Evolutionary conservation across 2,329 filamentous ascomycete genomes (phyloP).

Genomic region (Aspergillus intermedius): DNA sequence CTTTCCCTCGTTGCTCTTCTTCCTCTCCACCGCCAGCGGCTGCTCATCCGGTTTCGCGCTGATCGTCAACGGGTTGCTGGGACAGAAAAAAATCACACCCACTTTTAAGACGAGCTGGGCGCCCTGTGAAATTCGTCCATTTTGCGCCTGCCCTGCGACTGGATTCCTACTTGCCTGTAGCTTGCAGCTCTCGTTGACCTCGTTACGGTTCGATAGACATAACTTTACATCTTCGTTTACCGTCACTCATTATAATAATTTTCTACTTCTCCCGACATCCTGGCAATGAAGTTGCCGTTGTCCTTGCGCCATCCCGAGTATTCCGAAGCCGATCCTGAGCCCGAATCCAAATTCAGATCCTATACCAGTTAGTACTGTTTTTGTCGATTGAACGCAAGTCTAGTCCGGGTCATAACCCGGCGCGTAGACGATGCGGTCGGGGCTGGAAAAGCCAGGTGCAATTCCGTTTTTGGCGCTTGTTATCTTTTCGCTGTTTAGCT

Average conservation of each 20-base stretch:
- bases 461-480: slow-evolving; percentile 28
- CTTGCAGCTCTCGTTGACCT: too few relatives aligned
- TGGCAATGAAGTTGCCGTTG: not conserved
- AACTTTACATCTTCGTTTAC: not conserved
- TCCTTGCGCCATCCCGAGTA: not conserved
- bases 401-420: not conserved
- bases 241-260: too few relatives aligned
- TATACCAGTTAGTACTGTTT: too few relatives aligned
- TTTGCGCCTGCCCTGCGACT: too few relatives aligned
- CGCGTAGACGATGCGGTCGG: slow-evolving; percentile 28
- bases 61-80: too few relatives aligned
- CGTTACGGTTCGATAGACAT: not conserved
- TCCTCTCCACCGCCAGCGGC: too few relatives aligned
- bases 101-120: too few relatives aligned
- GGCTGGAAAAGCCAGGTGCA: slow-evolving; percentile 27
- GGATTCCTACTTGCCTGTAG: too few relatives aligned
- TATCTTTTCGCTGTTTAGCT: slow-evolving; percentile 27
- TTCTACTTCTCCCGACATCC: not conserved
- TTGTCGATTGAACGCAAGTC: not conserved
- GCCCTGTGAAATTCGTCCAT: too few relatives aligned
- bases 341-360: not conserved
- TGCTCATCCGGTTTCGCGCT: too few relatives aligned
- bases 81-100: too few relatives aligned
- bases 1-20: too few relatives aligned
- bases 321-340: not conserved